Evolutionary conservation across 495 filamentous ascomycete genomes (phyloP), one percentile per base, ranked within the genome.

Genomic region (Cercophora samala): DNA sequence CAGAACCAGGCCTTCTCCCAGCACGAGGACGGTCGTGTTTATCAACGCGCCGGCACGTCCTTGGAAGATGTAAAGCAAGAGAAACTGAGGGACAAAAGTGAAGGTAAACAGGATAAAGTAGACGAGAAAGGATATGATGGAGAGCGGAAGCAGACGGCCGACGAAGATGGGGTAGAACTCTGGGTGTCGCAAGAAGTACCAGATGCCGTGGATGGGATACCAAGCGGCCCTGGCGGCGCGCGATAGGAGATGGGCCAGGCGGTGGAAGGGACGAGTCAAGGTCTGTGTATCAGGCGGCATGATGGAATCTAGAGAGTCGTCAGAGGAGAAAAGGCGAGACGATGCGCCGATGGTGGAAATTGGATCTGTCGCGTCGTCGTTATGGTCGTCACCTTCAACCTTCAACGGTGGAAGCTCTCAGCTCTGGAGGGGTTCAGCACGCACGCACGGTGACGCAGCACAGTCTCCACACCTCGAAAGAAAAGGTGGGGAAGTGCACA

Each of bases 81-180:
- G 88, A 59, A 88, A 85, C 79, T 98, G 95, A 0, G 95, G 94
- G 17, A 97, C 73, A 71, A 97, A 99, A 22, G 92, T 88, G 74
- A 97, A 91, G 23, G 88, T 81, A 75, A 99, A 99, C 76, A 97
- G 84, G 51, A 89, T 72, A 17, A 77, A 77, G 42, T 93, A 93
- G 22, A 94, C 83, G 53, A 91, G 80, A 63, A 91, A 76, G 1
- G 91, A 93, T 32, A 93, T 84, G 51, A 88, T 83, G 32, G 91
- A 80, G 26, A 93, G 87, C 13, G 91, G 90, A 4, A 89, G 78
- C 9, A 94, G 79, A 26, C 89, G 87, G 23, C 88, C 79, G 58
- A 85, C 77, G 68, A 97, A 87, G 0, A 96, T 92, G 54, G 86
- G 83, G 58, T 81, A 87, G 76, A 84, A 86, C 58, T 82, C 81